phyloP scores from a whole-genome alignment of 768 basidiomycete genomes.

The Lyophyllum shimeji region DNA sequence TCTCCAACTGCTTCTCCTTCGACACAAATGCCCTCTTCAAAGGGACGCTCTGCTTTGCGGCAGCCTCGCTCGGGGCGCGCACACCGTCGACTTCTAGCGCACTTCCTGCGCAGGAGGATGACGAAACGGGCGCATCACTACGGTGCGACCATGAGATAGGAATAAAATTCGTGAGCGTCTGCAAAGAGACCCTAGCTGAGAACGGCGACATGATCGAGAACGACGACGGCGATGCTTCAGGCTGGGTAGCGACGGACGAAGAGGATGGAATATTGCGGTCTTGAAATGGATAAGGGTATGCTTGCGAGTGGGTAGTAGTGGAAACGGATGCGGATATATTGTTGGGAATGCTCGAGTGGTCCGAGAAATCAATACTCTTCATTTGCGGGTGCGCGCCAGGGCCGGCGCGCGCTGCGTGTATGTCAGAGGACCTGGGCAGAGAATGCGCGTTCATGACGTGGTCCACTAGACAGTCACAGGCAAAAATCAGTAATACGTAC shows the following conservation, averaged over 20 bases:
- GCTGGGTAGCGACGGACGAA: constrained; percentile 4
- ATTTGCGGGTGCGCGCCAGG: constrained; percentile 32
- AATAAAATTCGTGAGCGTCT: constrained; percentile 60
- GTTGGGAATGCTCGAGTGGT: constrained; percentile 18
- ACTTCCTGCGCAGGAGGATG: constrained; percentile 2
- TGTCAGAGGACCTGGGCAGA: constrained; percentile 39
- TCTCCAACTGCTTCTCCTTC: constrained; percentile 66
- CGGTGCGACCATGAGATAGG: constrained; percentile 53
- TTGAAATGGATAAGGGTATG: constrained; percentile 18
- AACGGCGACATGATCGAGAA: constrained; percentile 52
- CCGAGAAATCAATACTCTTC: constrained; percentile 38
- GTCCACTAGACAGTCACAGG: constrained; percentile 34
- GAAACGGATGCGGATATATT: constrained; percentile 15
- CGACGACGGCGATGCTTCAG: constrained; percentile 32
- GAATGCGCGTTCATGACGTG: constrained; percentile 33
- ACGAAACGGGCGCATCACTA: constrained; percentile 24
- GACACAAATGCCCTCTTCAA: constrained; percentile 48
- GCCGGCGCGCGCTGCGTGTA: constrained; percentile 25
- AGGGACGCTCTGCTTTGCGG: neutral
- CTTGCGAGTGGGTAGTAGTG: constrained; percentile 11
- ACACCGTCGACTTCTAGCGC: neutral
- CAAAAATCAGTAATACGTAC: constrained; percentile 62
- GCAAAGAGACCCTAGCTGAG: constrained; percentile 57
- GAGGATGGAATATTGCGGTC: constrained; percentile 7
- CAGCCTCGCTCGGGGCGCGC: neutral